Percentiles rank a stretch among this genome's conserved stretches.
phyloP scores from a whole-genome alignment of 1,284 basidiomycete species.

The Trichosporon sp. region DNA sequence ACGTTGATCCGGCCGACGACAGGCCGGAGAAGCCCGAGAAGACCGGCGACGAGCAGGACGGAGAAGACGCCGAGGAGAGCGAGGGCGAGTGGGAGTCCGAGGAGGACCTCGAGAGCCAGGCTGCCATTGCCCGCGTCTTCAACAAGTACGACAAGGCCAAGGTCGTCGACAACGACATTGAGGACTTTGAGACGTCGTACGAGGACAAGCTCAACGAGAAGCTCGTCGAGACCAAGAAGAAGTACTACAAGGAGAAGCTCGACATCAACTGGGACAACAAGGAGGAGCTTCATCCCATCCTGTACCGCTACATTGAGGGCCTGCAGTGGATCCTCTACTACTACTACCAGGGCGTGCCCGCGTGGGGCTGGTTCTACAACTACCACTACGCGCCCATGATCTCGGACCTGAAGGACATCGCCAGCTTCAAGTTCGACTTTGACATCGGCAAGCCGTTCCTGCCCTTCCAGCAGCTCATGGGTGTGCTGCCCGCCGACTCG shows the following conservation, averaged over 20 bases:
- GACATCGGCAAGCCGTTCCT: slow-evolving; percentile 82
- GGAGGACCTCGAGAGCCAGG: slow-evolving; percentile 58
- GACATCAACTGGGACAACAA: slow-evolving; percentile 66
- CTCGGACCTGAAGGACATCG: slow-evolving; percentile 74
- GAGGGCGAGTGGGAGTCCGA: slow-evolving; percentile 45
- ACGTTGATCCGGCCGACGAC: slow-evolving; percentile 44
- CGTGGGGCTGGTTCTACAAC: slow-evolving; percentile 98
- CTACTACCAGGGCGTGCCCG: slow-evolving; percentile 93
- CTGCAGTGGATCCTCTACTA: slow-evolving; percentile 99
- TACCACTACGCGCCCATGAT: slow-evolving; percentile 97
- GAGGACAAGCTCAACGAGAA: slow-evolving; percentile 70
- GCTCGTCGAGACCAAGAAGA: slow-evolving; percentile 87
- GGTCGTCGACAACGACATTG: slow-evolving; percentile 61
- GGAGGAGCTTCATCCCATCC: slow-evolving; percentile 62
- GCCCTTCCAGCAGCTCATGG: slow-evolving; percentile 97
- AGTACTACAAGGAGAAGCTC: slow-evolving; percentile 88
- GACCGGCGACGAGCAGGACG: slow-evolving; percentile 21
- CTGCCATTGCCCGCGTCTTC: slow-evolving; percentile 76
- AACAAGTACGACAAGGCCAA: slow-evolving; percentile 82
- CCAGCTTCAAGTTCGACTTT: slow-evolving; percentile 77
- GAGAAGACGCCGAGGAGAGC: slow-evolving; percentile 31
- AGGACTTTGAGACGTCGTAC: slow-evolving; percentile 71
- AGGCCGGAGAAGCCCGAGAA: slow-evolving; percentile 31
- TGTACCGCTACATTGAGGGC: slow-evolving; percentile 84
- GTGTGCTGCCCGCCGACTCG: slow-evolving; percentile 87